Percentiles rank a stretch among this genome's conserved stretches.
These are phyloP conservation scores for Ceratocystiopsis minuta DNA, from an alignment of 2,329 filamentous ascomycete genomes.

Conservation along the genomic window DNA sequence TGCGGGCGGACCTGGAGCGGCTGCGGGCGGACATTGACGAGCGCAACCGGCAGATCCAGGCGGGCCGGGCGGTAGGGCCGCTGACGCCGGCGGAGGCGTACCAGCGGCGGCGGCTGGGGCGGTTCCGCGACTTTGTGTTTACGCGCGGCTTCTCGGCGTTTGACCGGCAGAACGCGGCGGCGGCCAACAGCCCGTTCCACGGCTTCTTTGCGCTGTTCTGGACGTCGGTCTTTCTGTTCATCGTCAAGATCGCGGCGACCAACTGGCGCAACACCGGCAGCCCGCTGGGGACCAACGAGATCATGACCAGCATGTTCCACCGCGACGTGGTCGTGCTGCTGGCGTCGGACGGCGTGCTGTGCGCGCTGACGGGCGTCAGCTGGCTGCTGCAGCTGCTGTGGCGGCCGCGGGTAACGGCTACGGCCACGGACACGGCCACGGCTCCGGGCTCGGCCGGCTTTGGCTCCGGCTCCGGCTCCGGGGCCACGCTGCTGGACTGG, in stretches of 20 bases:
- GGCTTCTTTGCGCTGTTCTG: conserved; percentile 71
- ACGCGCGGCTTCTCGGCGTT: conserved; percentile 57
- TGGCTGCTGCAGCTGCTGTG: conserved; percentile 37
- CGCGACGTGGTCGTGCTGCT: conserved; percentile 34
- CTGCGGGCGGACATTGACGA: conserved; percentile 11
- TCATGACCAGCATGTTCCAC: conserved; percentile 48
- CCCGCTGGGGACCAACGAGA: conserved; percentile 52
- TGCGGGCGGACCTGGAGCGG: conserved; percentile 15
- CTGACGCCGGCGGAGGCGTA: background rate
- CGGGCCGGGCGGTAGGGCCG: background rate
- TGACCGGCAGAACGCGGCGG: conserved; percentile 49
- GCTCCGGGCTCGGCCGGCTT: no score
- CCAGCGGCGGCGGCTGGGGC: conserved; percentile 19
- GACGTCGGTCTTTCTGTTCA: conserved; percentile 48
- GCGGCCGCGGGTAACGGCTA: no score
- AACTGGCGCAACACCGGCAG: conserved; percentile 55
- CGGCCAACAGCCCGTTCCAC: conserved; percentile 51
- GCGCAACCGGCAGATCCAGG: background rate
- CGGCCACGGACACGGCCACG: no score
- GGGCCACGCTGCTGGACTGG: conserved; percentile 47
- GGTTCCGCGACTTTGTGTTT: conserved; percentile 43
- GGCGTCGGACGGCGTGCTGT: conserved; percentile 53
- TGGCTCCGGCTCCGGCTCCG: no score
- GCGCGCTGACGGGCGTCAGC: conserved; percentile 44
- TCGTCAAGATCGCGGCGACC: conserved; percentile 46